These are phyloP conservation scores for Jackrogersella minutella DNA, from an alignment of 495 filamentous ascomycete species.

Conservation along the genomic window DNA sequence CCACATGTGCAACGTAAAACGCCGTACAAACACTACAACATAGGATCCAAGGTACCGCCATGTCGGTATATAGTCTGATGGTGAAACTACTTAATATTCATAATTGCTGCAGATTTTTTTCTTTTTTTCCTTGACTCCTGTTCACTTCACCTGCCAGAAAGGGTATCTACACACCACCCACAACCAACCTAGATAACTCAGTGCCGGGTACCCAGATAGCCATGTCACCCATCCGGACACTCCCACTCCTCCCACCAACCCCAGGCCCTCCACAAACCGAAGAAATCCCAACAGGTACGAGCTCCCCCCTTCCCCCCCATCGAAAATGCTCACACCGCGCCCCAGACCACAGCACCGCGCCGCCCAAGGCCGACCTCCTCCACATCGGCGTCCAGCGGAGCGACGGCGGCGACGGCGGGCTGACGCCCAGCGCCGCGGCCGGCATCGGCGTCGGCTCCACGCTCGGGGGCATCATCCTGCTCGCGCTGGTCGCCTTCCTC, in stretches of 20 bases:
- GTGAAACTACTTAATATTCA: not conserved
- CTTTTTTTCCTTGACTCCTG: not conserved
- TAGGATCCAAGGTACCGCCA: slow-evolving; percentile 5
- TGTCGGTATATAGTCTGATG: not conserved
- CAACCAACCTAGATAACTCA: not conserved
- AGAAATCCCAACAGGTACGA: slow-evolving; percentile 11
- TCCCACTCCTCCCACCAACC: too few species aligned
- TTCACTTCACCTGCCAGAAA: not conserved
- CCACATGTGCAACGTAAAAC: slow-evolving; percentile 28
- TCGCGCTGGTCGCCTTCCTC: slow-evolving; percentile 23
- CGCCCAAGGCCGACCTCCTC: slow-evolving; percentile 16
- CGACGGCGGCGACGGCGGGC: not conserved
- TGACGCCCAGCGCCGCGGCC: slow-evolving; percentile 8
- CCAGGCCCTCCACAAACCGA: not conserved
- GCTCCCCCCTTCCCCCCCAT: too few species aligned
- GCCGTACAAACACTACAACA: slow-evolving; percentile 22
- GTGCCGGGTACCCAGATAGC: not conserved
- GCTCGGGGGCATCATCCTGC: slow-evolving; percentile 24
- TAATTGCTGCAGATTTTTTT: not conserved
- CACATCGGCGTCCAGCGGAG: slow-evolving; percentile 1
- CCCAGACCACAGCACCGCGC: slow-evolving; percentile 10
- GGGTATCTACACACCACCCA: not conserved
- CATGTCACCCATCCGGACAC: slow-evolving; percentile 15
- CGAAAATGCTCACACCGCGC: not conserved
- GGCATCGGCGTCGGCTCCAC: slow-evolving; percentile 34